phyloP scores from a whole-genome alignment of 345 rosid genomes.

The Xanthoceras sorbifolium region DNA sequence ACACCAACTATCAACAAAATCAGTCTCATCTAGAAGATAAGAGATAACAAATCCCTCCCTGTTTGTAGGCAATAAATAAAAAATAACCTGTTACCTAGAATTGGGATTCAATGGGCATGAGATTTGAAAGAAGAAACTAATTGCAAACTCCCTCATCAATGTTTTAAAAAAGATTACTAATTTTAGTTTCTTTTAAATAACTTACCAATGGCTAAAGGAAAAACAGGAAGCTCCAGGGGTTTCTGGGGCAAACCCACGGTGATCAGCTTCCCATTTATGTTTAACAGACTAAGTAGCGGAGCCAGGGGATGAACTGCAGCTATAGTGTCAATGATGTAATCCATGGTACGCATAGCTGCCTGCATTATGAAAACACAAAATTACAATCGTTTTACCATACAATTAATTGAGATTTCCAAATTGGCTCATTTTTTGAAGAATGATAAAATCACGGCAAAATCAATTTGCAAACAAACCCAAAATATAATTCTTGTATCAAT shows the following conservation, averaged over 20 bases:
- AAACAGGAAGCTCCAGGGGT: constrained; percentile 76
- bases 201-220: constrained; percentile 69
- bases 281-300: constrained; percentile 68
- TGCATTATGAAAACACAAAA: constrained; percentile 28
- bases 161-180: not conserved
- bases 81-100: no score
- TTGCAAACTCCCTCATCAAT: not conserved
- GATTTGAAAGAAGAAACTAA: not conserved
- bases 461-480: not conserved
- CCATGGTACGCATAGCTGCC: constrained; percentile 74
- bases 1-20: not conserved
- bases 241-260: constrained; percentile 74
- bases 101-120: not conserved
- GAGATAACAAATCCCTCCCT: no score
- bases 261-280: constrained; percentile 71
- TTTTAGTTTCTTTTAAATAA: not conserved
- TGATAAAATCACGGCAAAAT: not conserved
- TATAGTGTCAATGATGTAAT: constrained; percentile 80
- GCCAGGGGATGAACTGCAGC: constrained; percentile 79
- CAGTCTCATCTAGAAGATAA: not conserved
- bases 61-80: no score
- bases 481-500: not conserved
- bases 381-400: not conserved
- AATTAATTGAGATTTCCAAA: not conserved
- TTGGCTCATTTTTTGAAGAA: not conserved